Evolutionary conservation across 129 eudicot genomes (phyloP).

Genomic region (Mikania micrantha): DNA sequence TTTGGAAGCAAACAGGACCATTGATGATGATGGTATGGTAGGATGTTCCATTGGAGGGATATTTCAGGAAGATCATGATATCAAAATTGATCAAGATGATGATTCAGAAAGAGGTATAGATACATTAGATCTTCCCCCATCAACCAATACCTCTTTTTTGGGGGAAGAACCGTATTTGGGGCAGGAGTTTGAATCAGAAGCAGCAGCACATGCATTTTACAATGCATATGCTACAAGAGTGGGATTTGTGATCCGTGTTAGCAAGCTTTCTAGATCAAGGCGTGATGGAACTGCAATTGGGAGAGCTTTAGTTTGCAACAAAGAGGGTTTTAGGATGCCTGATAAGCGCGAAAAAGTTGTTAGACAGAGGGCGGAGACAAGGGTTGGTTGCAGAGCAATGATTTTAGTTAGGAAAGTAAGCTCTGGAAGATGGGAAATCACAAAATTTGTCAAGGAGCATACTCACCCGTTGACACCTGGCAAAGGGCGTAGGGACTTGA

Average conservation of each 20-base stretch:
- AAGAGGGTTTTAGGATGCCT: slow-evolving; percentile 84
- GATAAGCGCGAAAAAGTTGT: slow-evolving; percentile 83
- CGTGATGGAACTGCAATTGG: slow-evolving; percentile 90
- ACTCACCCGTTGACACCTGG: slow-evolving; percentile 79
- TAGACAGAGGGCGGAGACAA: slow-evolving; percentile 79
- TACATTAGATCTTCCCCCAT: slow-evolving; percentile 33
- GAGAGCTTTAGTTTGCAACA: slow-evolving; percentile 80
- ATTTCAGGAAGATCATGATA: slow-evolving; percentile 44
- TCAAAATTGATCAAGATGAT: slow-evolving; percentile 41
- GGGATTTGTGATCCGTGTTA: slow-evolving; percentile 82
- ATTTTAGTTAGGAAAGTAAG: slow-evolving; percentile 71
- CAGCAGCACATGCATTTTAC: slow-evolving; percentile 86
- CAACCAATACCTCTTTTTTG: slow-evolving; percentile 25
- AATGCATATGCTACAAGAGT: slow-evolving; percentile 71
- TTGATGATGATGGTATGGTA: slow-evolving; percentile 41
- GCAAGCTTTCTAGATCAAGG: slow-evolving; percentile 87
- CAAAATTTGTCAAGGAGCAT: slow-evolving; percentile 88
- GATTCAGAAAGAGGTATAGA: slow-evolving; percentile 36
- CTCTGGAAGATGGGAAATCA: slow-evolving; percentile 75
- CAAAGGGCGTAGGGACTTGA: slow-evolving; percentile 67
- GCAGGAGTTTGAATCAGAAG: slow-evolving; percentile 84
- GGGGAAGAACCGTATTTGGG: slow-evolving; percentile 74
- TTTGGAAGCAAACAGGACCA: slow-evolving; percentile 31
- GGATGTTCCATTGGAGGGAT: slow-evolving; percentile 57
- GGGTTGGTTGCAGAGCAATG: slow-evolving; percentile 96